Base-by-base conservation (phyloP, 768 basidiomycete genomes). In the Cyathus striatus region DNA sequence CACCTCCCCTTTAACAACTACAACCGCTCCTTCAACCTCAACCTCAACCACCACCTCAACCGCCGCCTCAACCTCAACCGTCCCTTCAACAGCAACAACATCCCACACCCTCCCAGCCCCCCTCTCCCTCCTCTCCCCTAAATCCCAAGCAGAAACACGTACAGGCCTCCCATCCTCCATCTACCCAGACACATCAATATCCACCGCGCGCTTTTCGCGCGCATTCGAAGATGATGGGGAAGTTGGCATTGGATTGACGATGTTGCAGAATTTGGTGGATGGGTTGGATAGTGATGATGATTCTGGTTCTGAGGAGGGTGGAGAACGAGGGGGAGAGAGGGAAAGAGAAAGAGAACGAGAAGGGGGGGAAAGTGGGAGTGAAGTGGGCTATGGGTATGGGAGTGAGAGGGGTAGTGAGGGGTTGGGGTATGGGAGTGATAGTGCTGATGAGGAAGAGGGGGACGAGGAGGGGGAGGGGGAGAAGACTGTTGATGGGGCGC, bases 171-270 rank as follows among this genome's bases (percentile, higher is more conserved):
- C 27, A 7, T 30, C 27, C n/a, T 7, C 27, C 9, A 9, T 30
- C 9, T 30, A 30, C n/a, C 35, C 17, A 7, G 35, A 36, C 17
- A 36, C 35, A 18, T 36, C 35, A 6, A 6, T 18, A 9, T 10
- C 35, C 12, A 12, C 7, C 53, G 9, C 39, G 51, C 58, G 68
- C 20, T 49, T 62, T 10, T 73, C 66, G 21, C 50, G 64, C 3
- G 68, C 58, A 5, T 48, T 67, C 41, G n/a, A n/a, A n/a, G 77
- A 76, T 2, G 83, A 84, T 44, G 83, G 78, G 3, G 76, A 79
- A 39, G 65, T 75, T 1, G 86, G 81, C 0, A 88, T 89, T 26
- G 86, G 86, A 1, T 60, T 87, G 24, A 80, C 80, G 2, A 60
- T 88, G 41, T 61, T 89, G 41, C 76, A 79, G 49, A 71, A 69